Base-by-base conservation (phyloP, 2,329 filamentous ascomycete genomes). In the Calonectria hawksworthii region DNA sequence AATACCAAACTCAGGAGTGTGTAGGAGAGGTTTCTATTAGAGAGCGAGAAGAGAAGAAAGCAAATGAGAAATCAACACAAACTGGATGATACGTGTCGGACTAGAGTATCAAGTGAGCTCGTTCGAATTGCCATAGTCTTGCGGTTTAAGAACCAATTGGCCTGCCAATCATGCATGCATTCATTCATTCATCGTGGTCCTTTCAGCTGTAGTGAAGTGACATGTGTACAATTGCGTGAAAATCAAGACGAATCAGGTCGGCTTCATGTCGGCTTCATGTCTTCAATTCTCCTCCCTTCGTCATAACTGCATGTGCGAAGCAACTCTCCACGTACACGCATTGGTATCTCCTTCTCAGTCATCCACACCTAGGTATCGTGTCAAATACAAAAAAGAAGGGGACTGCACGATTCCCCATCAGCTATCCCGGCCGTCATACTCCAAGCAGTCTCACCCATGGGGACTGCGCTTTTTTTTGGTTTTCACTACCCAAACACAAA, bases 21-120 rank as follows among this genome's bases (percentile, higher is more conserved):
- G 82, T 82, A 77, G 81, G 79, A 74, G 81, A 77, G 52, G 51
- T 72, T 73, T 73, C 78, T 74, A 76, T 79, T 79, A 66, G 67
- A 71, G 64, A 47, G 50, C 44, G 70, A 75, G 69, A 70, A 38
- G 23, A 70, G 52, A 61, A 47, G 61, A 79, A 71, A 67, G 78
- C 77, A 70, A 77, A 70, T 63, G 64, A 52, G 75, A 73, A 74
- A 72, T 72, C 52, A 61, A 61, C 54, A 68, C 68, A 79, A 77
- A 73, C 73, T 54, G 38, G 70, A 61, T 64, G 72, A 78, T 75
- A 51, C 61, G 59, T 75, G 56, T 75, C 78, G 75, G 75, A 80
- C 76, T 78, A 80, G 81, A 83, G 80, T 75, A 81, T 84, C 83
- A 84, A 84, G 83, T 84, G 83, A 84, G 72, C 81, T 82, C 80